A percentile compares a stretch with the other conserved stretches of the same genome.
Conservation (phyloP, 225 moss, liverwort and hornwort genomes). For the Polytrichum formosum region DNA sequence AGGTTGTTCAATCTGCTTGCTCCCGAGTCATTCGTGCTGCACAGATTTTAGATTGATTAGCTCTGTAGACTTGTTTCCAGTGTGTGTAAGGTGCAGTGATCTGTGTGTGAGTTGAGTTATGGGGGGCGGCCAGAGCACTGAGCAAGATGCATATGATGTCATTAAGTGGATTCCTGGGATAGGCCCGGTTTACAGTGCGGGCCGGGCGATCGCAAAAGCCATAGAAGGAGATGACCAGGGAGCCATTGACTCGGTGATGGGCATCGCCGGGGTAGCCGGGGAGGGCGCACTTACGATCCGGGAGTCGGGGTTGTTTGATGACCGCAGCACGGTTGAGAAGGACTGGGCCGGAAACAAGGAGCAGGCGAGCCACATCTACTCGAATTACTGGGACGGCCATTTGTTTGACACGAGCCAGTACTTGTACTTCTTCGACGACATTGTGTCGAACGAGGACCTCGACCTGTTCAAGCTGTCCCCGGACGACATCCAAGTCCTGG, state of each 20-base stretch:
- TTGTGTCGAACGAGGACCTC: not conserved
- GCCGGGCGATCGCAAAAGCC: not conserved
- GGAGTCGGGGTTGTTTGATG: not conserved
- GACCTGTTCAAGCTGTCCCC: not conserved
- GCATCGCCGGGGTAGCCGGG: not conserved
- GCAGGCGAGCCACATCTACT: not conserved
- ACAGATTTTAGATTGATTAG: no score
- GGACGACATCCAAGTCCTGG: not conserved
- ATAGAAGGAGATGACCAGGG: slow-evolving; percentile 1
- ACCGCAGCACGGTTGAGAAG: not conserved
- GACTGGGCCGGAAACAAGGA: not conserved
- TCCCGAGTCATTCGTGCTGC: no score
- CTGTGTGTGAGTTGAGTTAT: not conserved
- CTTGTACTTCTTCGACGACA: not conserved
- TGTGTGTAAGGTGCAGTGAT: no score
- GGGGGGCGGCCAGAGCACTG: not conserved
- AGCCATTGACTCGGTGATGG: not conserved
- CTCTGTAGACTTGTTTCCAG: no score
- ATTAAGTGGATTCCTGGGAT: slow-evolving; percentile 1
- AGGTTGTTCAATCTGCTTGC: no score
- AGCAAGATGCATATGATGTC: not conserved
- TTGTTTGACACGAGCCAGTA: not conserved
- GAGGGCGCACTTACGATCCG: not conserved
- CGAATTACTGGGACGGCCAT: not conserved
- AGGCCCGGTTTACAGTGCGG: not conserved